phyloP scores from a whole-genome alignment of 495 filamentous ascomycete genomes.

The Haplographium delicatum region DNA sequence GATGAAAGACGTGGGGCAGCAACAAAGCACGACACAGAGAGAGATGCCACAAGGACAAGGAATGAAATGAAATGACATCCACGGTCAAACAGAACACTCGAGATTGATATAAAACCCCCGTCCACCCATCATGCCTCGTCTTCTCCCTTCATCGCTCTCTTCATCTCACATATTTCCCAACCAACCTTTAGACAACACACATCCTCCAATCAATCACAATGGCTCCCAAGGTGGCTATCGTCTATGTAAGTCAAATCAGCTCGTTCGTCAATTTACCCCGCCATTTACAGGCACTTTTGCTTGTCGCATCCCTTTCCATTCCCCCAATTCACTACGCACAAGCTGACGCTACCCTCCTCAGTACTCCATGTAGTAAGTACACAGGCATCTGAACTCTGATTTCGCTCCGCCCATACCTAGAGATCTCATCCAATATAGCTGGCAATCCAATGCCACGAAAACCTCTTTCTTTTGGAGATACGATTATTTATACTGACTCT shows the following conservation, averaged over 20 bases:
- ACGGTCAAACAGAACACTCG: too few relatives aligned
- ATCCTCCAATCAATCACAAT: conserved; percentile 15
- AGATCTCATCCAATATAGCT: too few relatives aligned
- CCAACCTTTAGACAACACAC: background rate
- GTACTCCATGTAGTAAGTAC: conserved; percentile 1
- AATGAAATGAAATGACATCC: too few relatives aligned
- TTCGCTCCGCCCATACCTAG: too few relatives aligned
- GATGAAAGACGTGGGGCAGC: too few relatives aligned
- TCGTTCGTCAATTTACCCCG: conserved; percentile 1
- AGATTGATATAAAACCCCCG: too few relatives aligned
- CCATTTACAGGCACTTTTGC: background rate
- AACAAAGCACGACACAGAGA: too few relatives aligned
- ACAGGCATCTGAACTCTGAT: too few relatives aligned
- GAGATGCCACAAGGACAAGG: too few relatives aligned
- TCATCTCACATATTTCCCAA: background rate
- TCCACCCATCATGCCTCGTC: too few relatives aligned
- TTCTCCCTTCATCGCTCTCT: background rate
- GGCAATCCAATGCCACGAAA: too few relatives aligned
- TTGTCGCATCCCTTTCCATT: background rate
- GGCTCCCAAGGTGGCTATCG: conserved; percentile 30
- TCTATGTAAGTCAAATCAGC: conserved; percentile 27
- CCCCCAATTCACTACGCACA: background rate
- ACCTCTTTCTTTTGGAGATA: background rate
- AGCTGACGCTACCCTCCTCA: background rate
- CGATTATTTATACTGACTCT: background rate